Base-by-base conservation (phyloP, 768 basidiomycete species). In the Udeniomyces megalosporus region DNA sequence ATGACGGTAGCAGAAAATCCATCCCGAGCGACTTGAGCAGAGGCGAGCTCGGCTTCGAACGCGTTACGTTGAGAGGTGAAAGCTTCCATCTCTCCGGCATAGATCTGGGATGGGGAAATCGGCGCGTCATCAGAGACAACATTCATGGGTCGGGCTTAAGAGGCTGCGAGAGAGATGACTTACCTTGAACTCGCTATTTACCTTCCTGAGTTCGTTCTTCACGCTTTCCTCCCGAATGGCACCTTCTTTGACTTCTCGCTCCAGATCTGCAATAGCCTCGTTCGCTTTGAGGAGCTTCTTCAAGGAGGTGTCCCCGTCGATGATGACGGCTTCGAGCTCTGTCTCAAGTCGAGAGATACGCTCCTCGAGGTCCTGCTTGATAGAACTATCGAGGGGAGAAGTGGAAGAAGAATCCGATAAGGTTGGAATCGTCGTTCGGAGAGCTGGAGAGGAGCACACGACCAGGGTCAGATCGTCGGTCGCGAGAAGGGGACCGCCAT, bases 51-150 rank as follows among this genome's bases (percentile, higher is more conserved):
- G 46, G 47, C 46, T 48, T 59, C 58, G 29, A 59, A 59, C 7
- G 58, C 58, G 38, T 50, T 42, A 32, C 58, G 58, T 22, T 59
- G 58, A 11, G 58, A 32, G 22, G 58, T 49, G 58, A 59, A 59
- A 10, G 58, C 58, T 35, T 59, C 58, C 58, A 59, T 59, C 20
- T 59, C 58, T 17, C 46, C 58, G 24, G 32, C 35, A 31, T 59
- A 59, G 32, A 59, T 59, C 58, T 57, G 24, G 3, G 20, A n/a
- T n/a, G 7, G 11, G 11, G 2, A 42, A 32, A 4, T 15, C 42
- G 15, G 24, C 24, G 26, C 8, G 10, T 6, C 22, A 20, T 55
- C 28, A 4, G 29, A 4, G 24, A 1, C 12, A 49, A n/a, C n/a
- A n/a, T n/a, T n/a, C n/a, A n/a, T n/a, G n/a, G n/a, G n/a, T n/a